Percentiles rank a stretch among this genome's conserved stretches.
Conservation (phyloP, 257 asterid species). For the Capsicum pubescens region DNA sequence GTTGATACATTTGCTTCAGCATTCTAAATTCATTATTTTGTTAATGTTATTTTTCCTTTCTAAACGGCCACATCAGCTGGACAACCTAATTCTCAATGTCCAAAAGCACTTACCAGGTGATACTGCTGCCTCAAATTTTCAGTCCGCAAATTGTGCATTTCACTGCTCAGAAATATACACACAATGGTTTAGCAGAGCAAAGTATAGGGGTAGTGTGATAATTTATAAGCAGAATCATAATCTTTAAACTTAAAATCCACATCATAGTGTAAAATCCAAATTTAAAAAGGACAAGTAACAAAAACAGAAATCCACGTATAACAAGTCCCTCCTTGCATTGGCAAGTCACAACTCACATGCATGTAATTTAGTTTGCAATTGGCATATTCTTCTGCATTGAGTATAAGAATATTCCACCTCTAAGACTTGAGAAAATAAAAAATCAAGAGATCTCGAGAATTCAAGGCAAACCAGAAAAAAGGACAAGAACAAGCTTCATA, state of each 20-base stretch:
- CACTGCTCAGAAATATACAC: constrained; percentile 57
- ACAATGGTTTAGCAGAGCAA: constrained; percentile 13
- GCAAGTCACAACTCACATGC: constrained; percentile 25
- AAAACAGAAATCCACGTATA: not conserved
- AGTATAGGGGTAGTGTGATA: not conserved
- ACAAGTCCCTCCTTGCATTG: constrained; percentile 23
- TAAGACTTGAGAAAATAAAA: constrained; percentile 6
- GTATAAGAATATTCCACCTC: not conserved
- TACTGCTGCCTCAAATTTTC: constrained; percentile 90
- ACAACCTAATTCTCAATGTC: constrained; percentile 21
- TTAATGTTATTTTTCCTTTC: not conserved
- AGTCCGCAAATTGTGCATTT: constrained; percentile 76
- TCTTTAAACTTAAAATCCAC: not conserved
- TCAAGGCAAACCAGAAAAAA: not conserved
- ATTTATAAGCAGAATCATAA: not conserved
- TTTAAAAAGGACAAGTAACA: not conserved
- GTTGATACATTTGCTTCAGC: not conserved
- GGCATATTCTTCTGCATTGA: not conserved
- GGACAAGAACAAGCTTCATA: not conserved
- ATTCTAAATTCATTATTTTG: constrained; percentile 9
- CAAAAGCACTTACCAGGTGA: constrained; percentile 62
- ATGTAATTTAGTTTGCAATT: not conserved
- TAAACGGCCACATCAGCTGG: not conserved
- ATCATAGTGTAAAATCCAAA: constrained; percentile 2
- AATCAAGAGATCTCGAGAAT: constrained; percentile 2